phyloP scores from a whole-genome alignment of 2,329 filamentous ascomycete genomes.

The Fusarium bulbicola region DNA sequence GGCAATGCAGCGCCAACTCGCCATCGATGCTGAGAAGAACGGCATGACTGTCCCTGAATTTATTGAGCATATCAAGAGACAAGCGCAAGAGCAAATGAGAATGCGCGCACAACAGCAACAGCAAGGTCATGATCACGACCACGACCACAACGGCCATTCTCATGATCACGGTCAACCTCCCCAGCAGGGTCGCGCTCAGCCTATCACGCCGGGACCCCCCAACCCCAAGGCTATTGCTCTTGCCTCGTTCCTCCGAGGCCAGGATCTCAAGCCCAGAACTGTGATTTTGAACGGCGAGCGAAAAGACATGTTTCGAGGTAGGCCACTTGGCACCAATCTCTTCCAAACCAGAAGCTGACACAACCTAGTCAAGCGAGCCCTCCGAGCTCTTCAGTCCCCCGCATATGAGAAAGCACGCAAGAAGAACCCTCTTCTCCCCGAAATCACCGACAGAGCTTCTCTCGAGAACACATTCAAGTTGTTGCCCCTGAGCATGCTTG shows the following conservation, averaged over 20 bases:
- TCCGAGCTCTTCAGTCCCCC: constrained; percentile 87
- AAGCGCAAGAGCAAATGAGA: constrained; percentile 61
- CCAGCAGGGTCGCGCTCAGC: constrained; percentile 63
- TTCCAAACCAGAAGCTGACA: constrained; percentile 4
- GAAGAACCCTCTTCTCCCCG: constrained; percentile 89
- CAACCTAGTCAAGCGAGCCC: constrained; percentile 86
- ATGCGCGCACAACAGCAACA: constrained; percentile 57
- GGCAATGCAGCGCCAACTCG: constrained; percentile 83
- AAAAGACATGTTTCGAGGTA: constrained; percentile 98
- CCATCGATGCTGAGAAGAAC: constrained; percentile 81
- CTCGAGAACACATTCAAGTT: constrained; percentile 96
- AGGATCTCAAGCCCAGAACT: constrained; percentile 88
- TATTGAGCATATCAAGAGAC: constrained; percentile 72
- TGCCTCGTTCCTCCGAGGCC: constrained; percentile 84
- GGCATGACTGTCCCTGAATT: constrained; percentile 89
- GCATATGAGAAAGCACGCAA: constrained; percentile 89
- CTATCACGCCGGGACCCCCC: constrained; percentile 80
- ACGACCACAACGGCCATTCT: constrained; percentile 6
- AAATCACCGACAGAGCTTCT: constrained; percentile 85
- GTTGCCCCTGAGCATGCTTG: constrained; percentile 91
- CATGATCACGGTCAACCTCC: constrained; percentile 41
- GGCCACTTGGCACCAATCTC: constrained; percentile 8
- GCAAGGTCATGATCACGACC: constrained; percentile 41
- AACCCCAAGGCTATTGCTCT: constrained; percentile 90
- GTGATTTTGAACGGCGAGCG: constrained; percentile 95